Evolutionary conservation across 202 grass and related monocot genomes (phyloP), one percentile per base, ranked within the genome.

Genomic region (Brachypodium distachyon): DNA sequence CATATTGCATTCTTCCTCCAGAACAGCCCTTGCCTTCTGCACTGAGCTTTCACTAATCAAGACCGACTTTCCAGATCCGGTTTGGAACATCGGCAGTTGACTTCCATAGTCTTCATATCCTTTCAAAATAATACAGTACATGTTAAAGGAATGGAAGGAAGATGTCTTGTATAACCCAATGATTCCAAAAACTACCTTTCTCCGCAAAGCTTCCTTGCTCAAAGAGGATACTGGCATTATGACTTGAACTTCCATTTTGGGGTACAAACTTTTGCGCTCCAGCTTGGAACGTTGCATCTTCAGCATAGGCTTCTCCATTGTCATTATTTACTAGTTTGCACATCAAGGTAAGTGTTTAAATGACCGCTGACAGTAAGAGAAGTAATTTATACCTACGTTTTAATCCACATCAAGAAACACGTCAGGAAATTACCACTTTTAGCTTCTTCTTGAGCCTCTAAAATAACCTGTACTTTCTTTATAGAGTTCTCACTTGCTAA

Each of bases 51-150:
- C 50, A 66, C 73, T 87, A 36, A 81, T 69, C 43, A 71, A 80
- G 34, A 88, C 92, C 3, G 83, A 80, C 66, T 78, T 85, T 77
- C 82, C 88, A 21, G 76, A 75, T 86, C 85, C 74, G 32, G 87
- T 87, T 76, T 17, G 54, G 77, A 85, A 90, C 62, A 83, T 61
- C 76, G 87, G 84, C 25, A 82, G 68, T 68, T 64, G 28, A 47
- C 22, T 75, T 77, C 58, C 72, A 51, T 4, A 13, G 63, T 69
- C 85, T 85, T 29, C 29, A 33, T 81, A 59, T 80, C 54, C 57
- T 82, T 81, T 48, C 37, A 70, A 76, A 70, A 76, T 32, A 72
- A 56, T 63, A 49, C 29, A 32, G 23, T 74, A 28, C 7, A 56
- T 64, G 29, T 71, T 17, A 70, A 63, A 64, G 2, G 12, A 70